These are phyloP conservation scores for Penicillium taxi DNA, from an alignment of 495 filamentous ascomycete genomes.

Conservation along the genomic window DNA sequence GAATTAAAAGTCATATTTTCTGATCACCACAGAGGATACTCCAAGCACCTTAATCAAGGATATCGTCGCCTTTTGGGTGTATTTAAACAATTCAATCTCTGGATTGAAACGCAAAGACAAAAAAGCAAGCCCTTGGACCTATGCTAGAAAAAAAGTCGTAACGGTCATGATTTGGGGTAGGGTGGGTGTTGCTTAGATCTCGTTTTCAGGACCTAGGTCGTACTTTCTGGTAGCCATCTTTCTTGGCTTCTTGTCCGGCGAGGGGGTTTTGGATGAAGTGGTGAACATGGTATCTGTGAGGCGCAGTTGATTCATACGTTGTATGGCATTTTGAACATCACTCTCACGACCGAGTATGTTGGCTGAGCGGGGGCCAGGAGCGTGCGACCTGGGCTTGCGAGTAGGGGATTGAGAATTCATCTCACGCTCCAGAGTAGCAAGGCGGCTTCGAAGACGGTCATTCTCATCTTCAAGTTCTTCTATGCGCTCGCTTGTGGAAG, in stretches of 20 bases:
- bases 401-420: constrained; percentile 39
- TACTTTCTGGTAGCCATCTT: constrained; percentile 50
- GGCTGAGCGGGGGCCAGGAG: constrained; percentile 17
- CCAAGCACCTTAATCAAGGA: constrained; percentile 15
- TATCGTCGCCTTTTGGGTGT: constrained; percentile 10
- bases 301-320: constrained; percentile 38
- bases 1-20: too few species aligned
- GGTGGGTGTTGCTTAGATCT: constrained; percentile 22
- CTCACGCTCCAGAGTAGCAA: constrained; percentile 42
- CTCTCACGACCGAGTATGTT: constrained; percentile 32
- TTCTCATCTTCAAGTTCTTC: constrained; percentile 44
- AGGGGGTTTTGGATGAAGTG: constrained; percentile 16
- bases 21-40: too few species aligned
- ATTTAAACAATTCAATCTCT: constrained; percentile 9
- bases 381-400: constrained; percentile 31
- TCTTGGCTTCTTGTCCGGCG: constrained; percentile 39
- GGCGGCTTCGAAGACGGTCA: constrained; percentile 36
- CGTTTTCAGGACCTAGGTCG: constrained; percentile 50
- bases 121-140: not conserved
- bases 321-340: constrained; percentile 37
- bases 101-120: not conserved
- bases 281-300: constrained; percentile 36
- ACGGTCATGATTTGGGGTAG: constrained; percentile 11
- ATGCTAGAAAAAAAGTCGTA: constrained; percentile 14
- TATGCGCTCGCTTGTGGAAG: constrained; percentile 24